Evolutionary conservation across 2,329 filamentous ascomycete species (phyloP).

Genomic region (Ascochyta rabiei): DNA sequence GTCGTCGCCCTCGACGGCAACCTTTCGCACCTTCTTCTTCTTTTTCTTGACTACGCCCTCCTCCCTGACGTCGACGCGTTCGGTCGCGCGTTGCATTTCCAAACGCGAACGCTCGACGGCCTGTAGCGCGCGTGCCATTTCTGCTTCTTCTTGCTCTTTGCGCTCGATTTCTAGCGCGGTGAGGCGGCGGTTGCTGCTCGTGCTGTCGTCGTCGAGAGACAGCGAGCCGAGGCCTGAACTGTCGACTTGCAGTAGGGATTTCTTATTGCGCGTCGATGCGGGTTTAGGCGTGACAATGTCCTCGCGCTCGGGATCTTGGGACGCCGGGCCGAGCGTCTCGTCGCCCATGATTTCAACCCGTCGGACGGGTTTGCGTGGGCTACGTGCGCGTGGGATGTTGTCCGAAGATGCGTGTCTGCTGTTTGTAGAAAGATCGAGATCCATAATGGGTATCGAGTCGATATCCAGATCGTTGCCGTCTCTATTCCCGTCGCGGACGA

Average conservation of each 20-base stretch:
- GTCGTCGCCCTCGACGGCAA: conserved; percentile 62
- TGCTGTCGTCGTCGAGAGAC: conserved; percentile 65
- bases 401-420: conserved; percentile 22
- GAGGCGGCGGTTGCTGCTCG: conserved; percentile 28
- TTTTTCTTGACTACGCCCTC: conserved; percentile 70
- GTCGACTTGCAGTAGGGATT: conserved; percentile 80
- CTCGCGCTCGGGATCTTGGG: conserved; percentile 36
- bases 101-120: conserved; percentile 85
- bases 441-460: conserved; percentile 94
- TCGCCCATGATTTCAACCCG: conserved; percentile 55
- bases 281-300: conserved; percentile 37
- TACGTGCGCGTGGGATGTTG: conserved; percentile 29
- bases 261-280: conserved; percentile 55
- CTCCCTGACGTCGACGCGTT: conserved; percentile 72
- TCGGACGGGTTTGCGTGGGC: conserved; percentile 40
- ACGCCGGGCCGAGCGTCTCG: conserved; percentile 53
- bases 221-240: conserved; percentile 80
- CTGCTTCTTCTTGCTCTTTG: conserved; percentile 77
- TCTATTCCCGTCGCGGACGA: conserved; percentile 70
- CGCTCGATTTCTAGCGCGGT: conserved; percentile 65
- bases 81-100: conserved; percentile 85
- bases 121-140: conserved; percentile 86
- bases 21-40: conserved; percentile 56
- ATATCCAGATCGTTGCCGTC: conserved; percentile 78
- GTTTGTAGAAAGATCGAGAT: conserved; percentile 72